Evolutionary conservation across 345 rosid species (phyloP).

Genomic region (Cardamine chenopodiifolia): DNA sequence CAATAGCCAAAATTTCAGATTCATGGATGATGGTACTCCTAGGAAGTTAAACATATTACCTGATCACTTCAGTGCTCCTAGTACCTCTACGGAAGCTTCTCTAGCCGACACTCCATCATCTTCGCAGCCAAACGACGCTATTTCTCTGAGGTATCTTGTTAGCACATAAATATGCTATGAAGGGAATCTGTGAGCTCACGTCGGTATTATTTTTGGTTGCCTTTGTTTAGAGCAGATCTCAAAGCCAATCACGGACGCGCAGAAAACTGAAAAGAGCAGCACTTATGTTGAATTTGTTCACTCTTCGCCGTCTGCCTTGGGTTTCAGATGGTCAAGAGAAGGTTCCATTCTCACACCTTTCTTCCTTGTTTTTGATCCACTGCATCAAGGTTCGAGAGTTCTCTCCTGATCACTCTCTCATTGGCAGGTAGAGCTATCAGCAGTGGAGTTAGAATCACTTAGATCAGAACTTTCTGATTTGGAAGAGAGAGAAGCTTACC

Average conservation of each 20-base stretch:
- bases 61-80: constrained; percentile 72
- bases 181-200: constrained; percentile 30
- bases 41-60: constrained; percentile 64
- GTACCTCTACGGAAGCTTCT: constrained; percentile 41
- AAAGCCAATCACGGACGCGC: constrained; percentile 47
- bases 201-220: constrained; percentile 9
- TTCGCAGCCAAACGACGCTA: constrained; percentile 44
- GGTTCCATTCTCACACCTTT: constrained; percentile 48
- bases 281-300: constrained; percentile 75
- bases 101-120: constrained; percentile 49
- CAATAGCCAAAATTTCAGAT: constrained; percentile 34
- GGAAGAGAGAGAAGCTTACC: constrained; percentile 90
- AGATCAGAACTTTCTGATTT: constrained; percentile 72
- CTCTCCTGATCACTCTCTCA: constrained; percentile 23
- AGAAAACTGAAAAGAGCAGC: constrained; percentile 62
- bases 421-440: constrained; percentile 71
- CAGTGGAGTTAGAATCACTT: constrained; percentile 77
- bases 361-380: not conserved
- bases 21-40: constrained; percentile 71
- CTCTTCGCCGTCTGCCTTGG: constrained; percentile 78
- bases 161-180: not conserved
- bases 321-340: constrained; percentile 70
- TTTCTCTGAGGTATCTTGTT: constrained; percentile 50
- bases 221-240: constrained; percentile 65
- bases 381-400: not conserved